Percentiles rank a stretch among this genome's conserved stretches.
Conservation (phyloP, 495 filamentous ascomycete genomes). For the Chaetomium cochliodes region DNA sequence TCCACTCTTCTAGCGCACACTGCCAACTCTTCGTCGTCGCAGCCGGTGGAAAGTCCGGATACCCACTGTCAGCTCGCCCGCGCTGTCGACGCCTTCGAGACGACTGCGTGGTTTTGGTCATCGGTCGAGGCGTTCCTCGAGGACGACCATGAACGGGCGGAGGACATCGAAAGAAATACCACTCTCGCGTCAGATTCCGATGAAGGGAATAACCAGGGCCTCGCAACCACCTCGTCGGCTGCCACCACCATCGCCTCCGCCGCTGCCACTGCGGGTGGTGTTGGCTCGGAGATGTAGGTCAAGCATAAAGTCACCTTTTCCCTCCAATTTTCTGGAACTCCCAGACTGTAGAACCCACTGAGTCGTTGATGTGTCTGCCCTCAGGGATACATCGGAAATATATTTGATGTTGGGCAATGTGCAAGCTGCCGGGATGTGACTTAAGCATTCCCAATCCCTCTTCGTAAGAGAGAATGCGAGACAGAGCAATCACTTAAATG, state of each 20-base stretch:
- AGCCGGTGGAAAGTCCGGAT: slow-evolving; percentile 10
- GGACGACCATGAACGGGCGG: slow-evolving; percentile 6
- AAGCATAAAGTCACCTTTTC: too few species aligned
- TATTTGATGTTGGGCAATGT: too few species aligned
- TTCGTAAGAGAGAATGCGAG: too few species aligned
- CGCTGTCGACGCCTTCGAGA: slow-evolving; percentile 16
- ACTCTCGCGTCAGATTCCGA: neutral
- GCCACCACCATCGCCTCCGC: neutral
- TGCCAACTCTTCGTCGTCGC: neutral
- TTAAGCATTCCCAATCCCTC: too few species aligned
- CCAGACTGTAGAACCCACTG: too few species aligned
- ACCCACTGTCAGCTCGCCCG: slow-evolving; percentile 9
- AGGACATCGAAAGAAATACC: neutral
- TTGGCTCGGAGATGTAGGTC: slow-evolving; percentile 2
- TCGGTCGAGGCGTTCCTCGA: slow-evolving; percentile 1
- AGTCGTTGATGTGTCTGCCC: too few species aligned
- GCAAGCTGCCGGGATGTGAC: too few species aligned
- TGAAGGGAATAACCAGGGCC: neutral
- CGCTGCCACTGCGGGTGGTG: neutral
- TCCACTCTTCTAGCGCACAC: neutral
- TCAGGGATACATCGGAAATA: too few species aligned
- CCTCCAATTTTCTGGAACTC: too few species aligned
- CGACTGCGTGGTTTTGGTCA: slow-evolving; percentile 13
- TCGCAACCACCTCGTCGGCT: neutral
- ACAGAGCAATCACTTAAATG: too few species aligned